Evolutionary conservation across 78 protist species (phyloP).

Genomic region (Dictyostelium firmibasis): DNA sequence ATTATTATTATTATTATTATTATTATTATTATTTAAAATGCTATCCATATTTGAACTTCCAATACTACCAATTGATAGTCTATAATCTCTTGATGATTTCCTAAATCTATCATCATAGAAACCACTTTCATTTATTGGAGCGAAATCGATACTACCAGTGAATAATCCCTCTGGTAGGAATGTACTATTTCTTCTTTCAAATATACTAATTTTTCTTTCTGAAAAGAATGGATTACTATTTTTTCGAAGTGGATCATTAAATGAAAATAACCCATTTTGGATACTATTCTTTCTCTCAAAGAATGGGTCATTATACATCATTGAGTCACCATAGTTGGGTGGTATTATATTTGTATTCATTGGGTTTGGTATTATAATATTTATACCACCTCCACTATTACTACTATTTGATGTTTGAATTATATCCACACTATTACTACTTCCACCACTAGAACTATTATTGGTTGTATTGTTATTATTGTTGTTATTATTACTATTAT

Average conservation of each 20-base stretch:
- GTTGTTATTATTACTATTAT: not conserved
- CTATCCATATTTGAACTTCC: conserved; percentile 19
- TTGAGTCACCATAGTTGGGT: not conserved
- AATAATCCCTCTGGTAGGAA: not conserved
- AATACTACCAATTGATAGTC: not conserved
- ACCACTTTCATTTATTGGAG: not conserved
- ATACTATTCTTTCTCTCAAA: conserved; percentile 24
- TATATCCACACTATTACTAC: not conserved
- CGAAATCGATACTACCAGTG: not conserved
- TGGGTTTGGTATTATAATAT: not conserved
- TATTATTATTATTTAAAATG: not conserved
- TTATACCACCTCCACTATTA: not conserved
- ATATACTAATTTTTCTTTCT: not conserved
- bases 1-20: not conserved
- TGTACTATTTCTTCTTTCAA: conserved; percentile 13
- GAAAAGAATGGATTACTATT: conserved; percentile 4
- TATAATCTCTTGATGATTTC: conserved; percentile 11
- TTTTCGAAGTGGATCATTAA: not conserved
- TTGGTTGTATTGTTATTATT: not conserved
- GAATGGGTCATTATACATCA: not conserved
- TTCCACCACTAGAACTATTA: not conserved
- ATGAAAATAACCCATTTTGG: not conserved
- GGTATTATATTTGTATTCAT: not conserved
- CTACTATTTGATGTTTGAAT: not conserved
- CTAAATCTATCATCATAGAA: conserved; percentile 25